These are phyloP conservation scores for Bonia amplexicaulis DNA, from an alignment of 176 grass and related monocot species.

Conservation along the genomic window DNA sequence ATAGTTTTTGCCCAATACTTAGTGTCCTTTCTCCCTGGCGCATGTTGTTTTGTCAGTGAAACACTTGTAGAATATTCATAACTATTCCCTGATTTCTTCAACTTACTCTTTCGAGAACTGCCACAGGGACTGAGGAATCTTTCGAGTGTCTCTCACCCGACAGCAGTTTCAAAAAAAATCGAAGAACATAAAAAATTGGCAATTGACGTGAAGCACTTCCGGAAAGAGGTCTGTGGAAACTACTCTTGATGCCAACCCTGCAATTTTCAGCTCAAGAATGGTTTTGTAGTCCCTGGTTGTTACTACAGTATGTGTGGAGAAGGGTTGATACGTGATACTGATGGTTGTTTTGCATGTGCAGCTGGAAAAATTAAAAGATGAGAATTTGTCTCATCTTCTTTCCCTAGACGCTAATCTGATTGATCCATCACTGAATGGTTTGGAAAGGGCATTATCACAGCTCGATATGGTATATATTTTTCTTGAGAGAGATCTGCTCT, in stretches of 20 bases:
- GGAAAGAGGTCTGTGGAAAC: constrained; percentile 70
- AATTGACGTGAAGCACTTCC: constrained; percentile 60
- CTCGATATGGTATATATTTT: constrained; percentile 66
- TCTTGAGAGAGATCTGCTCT: neutral
- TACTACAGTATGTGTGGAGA: constrained; percentile 4
- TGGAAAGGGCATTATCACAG: constrained; percentile 74
- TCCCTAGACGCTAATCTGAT: constrained; percentile 48
- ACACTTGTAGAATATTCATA: no score
- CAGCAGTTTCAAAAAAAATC: constrained; percentile 43
- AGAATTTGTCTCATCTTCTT: constrained; percentile 65
- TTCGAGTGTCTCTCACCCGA: constrained; percentile 23
- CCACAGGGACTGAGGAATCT: constrained; percentile 18
- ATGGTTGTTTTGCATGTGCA: constrained; percentile 44
- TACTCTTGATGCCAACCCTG: neutral
- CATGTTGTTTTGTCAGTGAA: neutral
- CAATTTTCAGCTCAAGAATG: no score
- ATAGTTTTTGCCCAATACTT: neutral
- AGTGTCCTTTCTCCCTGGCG: no score
- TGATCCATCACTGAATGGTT: constrained; percentile 59
- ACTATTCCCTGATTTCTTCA: neutral
- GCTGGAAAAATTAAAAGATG: constrained; percentile 74
- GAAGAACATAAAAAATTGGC: constrained; percentile 64
- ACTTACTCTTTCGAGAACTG: constrained; percentile 35
- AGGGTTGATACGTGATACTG: neutral
- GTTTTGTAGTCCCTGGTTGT: neutral